Conservation (phyloP, 352 stramenopile genomes). For the Phytophthora constricta region DNA sequence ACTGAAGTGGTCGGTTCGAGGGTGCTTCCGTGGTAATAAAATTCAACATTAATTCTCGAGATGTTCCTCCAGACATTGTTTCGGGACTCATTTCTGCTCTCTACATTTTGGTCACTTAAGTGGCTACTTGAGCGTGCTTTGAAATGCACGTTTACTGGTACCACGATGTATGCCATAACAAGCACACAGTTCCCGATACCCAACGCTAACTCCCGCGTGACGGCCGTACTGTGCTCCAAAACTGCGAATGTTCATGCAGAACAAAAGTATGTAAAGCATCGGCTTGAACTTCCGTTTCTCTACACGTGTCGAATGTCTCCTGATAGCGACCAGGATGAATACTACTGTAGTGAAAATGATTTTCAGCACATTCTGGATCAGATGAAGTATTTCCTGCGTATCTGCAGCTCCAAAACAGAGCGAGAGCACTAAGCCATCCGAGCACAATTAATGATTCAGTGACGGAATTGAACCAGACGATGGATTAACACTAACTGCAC, state of each 20-base stretch:
- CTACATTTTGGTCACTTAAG: slow-evolving; percentile 1
- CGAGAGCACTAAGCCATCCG: slow-evolving; percentile 15
- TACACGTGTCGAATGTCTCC: slow-evolving; percentile 8
- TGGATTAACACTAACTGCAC: slow-evolving; percentile 30
- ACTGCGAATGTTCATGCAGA: slow-evolving; percentile 26
- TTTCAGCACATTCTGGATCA: slow-evolving; percentile 23
- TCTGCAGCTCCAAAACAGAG: slow-evolving; percentile 5
- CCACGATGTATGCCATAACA: slow-evolving; percentile 21
- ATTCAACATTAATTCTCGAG: too few species aligned
- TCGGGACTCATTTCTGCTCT: slow-evolving; percentile 12
- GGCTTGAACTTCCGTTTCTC: slow-evolving; percentile 27
- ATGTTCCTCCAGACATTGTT: neutral
- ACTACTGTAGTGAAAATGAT: slow-evolving; percentile 21
- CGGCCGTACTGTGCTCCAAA: slow-evolving; percentile 10
- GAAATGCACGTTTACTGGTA: slow-evolving; percentile 17
- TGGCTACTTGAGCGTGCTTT: slow-evolving; percentile 5
- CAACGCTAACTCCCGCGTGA: slow-evolving; percentile 30
- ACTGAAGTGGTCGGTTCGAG: neutral
- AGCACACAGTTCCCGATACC: slow-evolving; percentile 18
- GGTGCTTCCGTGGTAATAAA: too few species aligned
- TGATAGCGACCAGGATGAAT: slow-evolving; percentile 31
- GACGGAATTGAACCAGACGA: slow-evolving; percentile 31
- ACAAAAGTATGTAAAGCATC: slow-evolving; percentile 19
- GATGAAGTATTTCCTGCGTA: slow-evolving; percentile 2
- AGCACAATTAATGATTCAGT: slow-evolving; percentile 32